Evolutionary conservation across 2,329 filamentous ascomycete species (phyloP), one percentile per base, ranked within the genome.

Genomic region (Cytospora chrysosperma): DNA sequence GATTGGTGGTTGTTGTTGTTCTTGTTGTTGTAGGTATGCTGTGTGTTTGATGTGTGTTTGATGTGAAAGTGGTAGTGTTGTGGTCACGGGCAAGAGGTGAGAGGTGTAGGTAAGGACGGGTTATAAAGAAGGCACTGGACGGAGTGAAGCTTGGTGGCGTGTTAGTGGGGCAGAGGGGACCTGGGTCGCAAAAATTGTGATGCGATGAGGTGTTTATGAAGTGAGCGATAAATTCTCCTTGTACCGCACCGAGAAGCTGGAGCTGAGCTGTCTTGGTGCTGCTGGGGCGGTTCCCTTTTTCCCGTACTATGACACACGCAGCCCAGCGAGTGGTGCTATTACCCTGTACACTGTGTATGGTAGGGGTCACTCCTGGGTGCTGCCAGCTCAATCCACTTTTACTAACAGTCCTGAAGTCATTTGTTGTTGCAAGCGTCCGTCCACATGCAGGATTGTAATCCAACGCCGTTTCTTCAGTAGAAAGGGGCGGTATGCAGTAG

Each of bases 171-270:
- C 55, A 24, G 53, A 52, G 51, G 32, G 53, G 47, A 40, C 32
- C 53, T 63, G 64, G 56, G 47, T 60, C 64, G 59, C 59, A 59
- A 62, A 64, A 60, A 59, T 57, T 63, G 64, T 58, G 40, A 63
- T 51, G 50, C 32, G 61, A 56, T 65, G 63, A 62, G 63, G 60
- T 65, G 60, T 63, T 65, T 63, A 43, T 58, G 63, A 60, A 59
- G 61, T 37, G 56, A 65, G 64, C 64, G 64, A 65, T 52, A 63
- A 59, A 65, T 60, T 63, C 64, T 65, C 64, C 64, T 62, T 56
- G 32, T 34, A 13, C 32, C 32, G 40, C 47, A 8, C 59, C 59
- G 4, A 12, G 19, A 4, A 12, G n/a, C n/a, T n/a, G n/a, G n/a
- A 47, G 43, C 43, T 47, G 37, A 52, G 51, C 57, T 60, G 58